Conservation (phyloP, 495 filamentous ascomycete species). For the Penicillium antarcticum region DNA sequence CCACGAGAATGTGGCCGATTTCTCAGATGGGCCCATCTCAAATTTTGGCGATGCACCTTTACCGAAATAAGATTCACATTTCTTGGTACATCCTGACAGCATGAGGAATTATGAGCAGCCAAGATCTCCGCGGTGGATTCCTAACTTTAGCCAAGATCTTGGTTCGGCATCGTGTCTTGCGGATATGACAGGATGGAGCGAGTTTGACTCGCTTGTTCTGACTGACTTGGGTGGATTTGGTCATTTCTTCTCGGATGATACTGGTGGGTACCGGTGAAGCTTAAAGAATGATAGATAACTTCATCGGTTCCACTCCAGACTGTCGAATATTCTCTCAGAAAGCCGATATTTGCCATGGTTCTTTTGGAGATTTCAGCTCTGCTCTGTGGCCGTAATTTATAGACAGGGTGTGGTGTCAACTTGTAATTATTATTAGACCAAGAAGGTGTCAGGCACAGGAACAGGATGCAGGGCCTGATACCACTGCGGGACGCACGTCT, state of each 20-base stretch:
- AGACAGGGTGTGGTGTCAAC: too few species aligned
- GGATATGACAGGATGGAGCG: conserved; percentile 23
- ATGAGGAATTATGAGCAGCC: neutral
- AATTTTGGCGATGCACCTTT: conserved; percentile 31
- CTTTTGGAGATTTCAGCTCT: too few species aligned
- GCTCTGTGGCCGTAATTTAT: too few species aligned
- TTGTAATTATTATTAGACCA: too few species aligned
- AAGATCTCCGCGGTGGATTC: conserved; percentile 12
- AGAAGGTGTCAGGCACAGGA: too few species aligned
- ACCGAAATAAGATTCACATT: conserved; percentile 19
- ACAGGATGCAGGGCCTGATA: too few species aligned
- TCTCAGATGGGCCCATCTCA: conserved; percentile 22
- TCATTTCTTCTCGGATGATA: neutral
- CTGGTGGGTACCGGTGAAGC: neutral
- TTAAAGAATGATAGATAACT: too few species aligned
- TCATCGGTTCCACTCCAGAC: too few species aligned
- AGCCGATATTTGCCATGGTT: too few species aligned
- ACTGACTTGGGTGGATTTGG: conserved; percentile 1
- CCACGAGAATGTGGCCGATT: conserved; percentile 19
- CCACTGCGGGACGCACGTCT: too few species aligned
- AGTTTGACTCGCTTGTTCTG: conserved; percentile 22
- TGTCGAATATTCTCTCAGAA: too few species aligned
- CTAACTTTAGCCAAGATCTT: conserved; percentile 7
- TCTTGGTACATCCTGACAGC: conserved; percentile 13
- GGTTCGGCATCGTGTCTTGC: conserved; percentile 11